Evolutionary conservation across 2,329 filamentous ascomycete species (phyloP).

Genomic region (Beauveria medogensis): DNA sequence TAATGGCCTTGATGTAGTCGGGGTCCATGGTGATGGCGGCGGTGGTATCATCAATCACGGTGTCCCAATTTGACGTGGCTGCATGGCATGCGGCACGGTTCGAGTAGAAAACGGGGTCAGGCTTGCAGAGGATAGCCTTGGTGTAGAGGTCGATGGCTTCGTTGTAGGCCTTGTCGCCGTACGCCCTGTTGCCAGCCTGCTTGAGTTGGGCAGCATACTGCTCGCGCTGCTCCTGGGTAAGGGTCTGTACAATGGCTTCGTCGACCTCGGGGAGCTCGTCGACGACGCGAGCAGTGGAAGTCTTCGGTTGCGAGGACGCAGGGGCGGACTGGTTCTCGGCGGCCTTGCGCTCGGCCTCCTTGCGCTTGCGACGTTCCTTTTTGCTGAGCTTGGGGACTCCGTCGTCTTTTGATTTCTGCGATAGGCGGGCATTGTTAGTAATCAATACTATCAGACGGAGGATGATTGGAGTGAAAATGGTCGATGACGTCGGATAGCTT

Average conservation of each 20-base stretch:
- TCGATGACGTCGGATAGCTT: slow-evolving; percentile 16
- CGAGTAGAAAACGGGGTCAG: slow-evolving; percentile 96
- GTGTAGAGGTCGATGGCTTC: slow-evolving; percentile 91
- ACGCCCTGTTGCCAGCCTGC: slow-evolving; percentile 92
- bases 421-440: neutral
- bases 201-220: slow-evolving; percentile 88
- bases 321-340: slow-evolving; percentile 34
- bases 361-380: slow-evolving; percentile 82
- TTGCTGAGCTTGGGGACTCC: slow-evolving; percentile 68
- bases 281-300: slow-evolving; percentile 46
- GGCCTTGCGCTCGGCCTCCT: slow-evolving; percentile 62
- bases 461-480: slow-evolving; percentile 6
- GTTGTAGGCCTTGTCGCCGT: slow-evolving; percentile 88
- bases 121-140: slow-evolving; percentile 92
- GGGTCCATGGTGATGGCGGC: slow-evolving; percentile 89
- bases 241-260: slow-evolving; percentile 44
- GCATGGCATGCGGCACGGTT: slow-evolving; percentile 98
- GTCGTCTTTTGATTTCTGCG: slow-evolving; percentile 36
- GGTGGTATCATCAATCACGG: slow-evolving; percentile 94
- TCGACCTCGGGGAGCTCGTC: slow-evolving; percentile 64
- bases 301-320: slow-evolving; percentile 35
- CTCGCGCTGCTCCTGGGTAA: slow-evolving; percentile 62
- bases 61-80: slow-evolving; percentile 84
- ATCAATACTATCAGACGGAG: slow-evolving; percentile 1
- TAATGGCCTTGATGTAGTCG: slow-evolving; percentile 95